These are phyloP conservation scores for Stipa capillata DNA, from an alignment of 176 grass and related monocot genomes.

Conservation along the genomic window DNA sequence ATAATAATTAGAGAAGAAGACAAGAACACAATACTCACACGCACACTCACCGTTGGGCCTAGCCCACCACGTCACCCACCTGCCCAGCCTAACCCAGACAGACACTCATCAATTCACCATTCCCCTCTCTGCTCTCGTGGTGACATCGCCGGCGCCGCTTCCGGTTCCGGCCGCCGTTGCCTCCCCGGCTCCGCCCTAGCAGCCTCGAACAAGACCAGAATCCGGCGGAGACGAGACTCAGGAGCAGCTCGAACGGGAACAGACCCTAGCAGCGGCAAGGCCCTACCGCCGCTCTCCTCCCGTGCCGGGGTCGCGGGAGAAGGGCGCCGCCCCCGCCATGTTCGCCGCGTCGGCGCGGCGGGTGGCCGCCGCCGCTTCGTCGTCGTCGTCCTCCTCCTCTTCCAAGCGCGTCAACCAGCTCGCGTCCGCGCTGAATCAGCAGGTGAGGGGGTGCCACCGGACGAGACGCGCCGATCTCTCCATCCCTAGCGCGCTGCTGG, in stretches of 20 bases:
- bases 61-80: background rate
- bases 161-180: background rate
- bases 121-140: background rate
- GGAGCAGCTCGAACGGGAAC: background rate
- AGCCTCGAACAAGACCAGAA: background rate
- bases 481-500: background rate
- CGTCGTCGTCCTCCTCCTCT: background rate
- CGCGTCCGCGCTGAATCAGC: slow-evolving; percentile 14
- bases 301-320: too few species aligned
- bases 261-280: background rate
- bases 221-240: background rate
- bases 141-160: background rate
- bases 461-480: background rate
- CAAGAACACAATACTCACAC: background rate
- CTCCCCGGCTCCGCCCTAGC: background rate
- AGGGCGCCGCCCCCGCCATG: too few species aligned
- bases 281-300: background rate
- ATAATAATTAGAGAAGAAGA: too few species aligned
- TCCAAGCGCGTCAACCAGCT: slow-evolving; percentile 3
- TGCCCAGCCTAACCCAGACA: too few species aligned
- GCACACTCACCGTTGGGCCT: background rate
- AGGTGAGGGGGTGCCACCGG: slow-evolving; percentile 7
- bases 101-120: background rate
- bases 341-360: slow-evolving; percentile 12
- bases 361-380: background rate